Conservation (phyloP, 2,329 filamentous ascomycete species). For the Pseudogymnoascus sp. region DNA sequence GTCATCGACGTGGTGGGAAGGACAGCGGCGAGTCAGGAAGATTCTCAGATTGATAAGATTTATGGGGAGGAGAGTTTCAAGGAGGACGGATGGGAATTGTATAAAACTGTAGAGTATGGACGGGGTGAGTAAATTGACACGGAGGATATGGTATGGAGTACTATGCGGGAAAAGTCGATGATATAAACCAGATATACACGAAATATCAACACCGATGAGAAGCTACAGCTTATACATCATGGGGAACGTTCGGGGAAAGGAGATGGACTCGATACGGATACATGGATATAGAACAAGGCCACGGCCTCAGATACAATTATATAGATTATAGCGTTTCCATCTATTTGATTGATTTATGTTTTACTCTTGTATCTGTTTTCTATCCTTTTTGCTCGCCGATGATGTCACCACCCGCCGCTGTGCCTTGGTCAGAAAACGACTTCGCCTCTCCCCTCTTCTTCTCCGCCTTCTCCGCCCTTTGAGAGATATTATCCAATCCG, state of each 20-base stretch:
- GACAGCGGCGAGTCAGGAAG: neutral
- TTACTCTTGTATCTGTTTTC: neutral
- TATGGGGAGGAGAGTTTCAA: neutral
- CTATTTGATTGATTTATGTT: neutral
- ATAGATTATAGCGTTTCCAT: neutral
- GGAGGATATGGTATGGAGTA: neutral
- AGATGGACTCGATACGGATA: neutral
- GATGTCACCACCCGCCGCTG: neutral
- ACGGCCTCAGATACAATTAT: neutral
- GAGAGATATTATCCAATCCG: neutral
- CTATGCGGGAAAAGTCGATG: neutral
- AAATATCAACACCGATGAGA: neutral
- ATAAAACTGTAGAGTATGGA: neutral
- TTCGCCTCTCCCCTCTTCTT: neutral
- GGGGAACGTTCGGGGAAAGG: neutral
- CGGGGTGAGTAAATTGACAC: neutral
- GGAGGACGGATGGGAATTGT: neutral
- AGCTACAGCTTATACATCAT: neutral
- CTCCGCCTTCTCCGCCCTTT: neutral
- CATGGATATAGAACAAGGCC: neutral
- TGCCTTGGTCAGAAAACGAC: constrained; percentile 4
- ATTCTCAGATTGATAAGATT: neutral
- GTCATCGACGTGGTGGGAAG: neutral
- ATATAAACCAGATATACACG: neutral
- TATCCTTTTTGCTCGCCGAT: neutral